Evolutionary conservation across 2,329 filamentous ascomycete genomes (phyloP).

Genomic region (Botryotinia globosa): DNA sequence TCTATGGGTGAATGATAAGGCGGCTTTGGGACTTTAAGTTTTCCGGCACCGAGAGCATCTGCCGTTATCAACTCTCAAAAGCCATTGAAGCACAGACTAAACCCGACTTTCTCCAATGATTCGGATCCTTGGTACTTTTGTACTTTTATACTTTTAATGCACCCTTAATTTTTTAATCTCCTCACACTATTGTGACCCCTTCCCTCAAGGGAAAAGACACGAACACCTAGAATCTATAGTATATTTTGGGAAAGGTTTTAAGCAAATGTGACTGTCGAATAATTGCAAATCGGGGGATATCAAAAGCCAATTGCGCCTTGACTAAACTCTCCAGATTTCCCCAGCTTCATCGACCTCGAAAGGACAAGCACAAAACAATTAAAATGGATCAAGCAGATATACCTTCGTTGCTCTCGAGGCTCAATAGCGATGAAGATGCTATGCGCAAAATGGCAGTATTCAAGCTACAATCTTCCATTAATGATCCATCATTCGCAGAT

Average conservation of each 20-base stretch:
- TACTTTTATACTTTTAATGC: background rate
- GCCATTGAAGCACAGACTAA: slow-evolving; percentile 2
- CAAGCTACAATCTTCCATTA: slow-evolving; percentile 92
- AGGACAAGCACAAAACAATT: background rate
- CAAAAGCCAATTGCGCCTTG: slow-evolving; percentile 11
- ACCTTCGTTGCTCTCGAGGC: slow-evolving; percentile 60
- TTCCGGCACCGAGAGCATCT: background rate
- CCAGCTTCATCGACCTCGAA: background rate
- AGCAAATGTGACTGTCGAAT: slow-evolving; percentile 14
- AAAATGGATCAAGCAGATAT: slow-evolving; percentile 64
- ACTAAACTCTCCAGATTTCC: slow-evolving; percentile 4
- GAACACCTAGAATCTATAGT: background rate
- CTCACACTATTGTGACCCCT: background rate
- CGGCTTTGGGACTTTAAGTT: background rate
- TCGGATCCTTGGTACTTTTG: background rate
- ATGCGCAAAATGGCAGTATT: slow-evolving; percentile 98
- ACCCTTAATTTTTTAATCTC: slow-evolving; percentile 16
- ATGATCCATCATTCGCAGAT: slow-evolving; percentile 94
- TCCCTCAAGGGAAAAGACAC: background rate
- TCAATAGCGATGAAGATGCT: slow-evolving; percentile 75
- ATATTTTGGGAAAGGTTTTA: background rate
- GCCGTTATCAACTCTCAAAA: background rate
- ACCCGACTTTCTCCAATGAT: background rate
- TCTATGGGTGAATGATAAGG: background rate
- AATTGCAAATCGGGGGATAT: slow-evolving; percentile 6